A percentile compares a stretch with the other conserved stretches of the same genome.
Conservation (phyloP, 2,329 filamentous ascomycete species). For the Ceratocystis lukuohia region DNA sequence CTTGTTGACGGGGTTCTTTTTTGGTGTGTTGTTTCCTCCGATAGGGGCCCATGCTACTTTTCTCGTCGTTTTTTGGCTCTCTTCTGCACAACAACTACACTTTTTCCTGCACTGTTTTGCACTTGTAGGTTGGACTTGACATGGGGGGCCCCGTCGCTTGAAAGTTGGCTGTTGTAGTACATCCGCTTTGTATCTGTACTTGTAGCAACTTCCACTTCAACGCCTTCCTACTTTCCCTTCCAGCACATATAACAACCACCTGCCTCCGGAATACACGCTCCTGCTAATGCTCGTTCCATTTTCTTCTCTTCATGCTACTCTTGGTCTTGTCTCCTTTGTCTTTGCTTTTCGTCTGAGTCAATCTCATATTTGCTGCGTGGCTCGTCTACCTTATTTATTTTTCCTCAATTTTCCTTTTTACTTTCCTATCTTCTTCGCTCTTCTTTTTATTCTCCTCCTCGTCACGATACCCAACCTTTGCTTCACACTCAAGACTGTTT, state of each 20-base stretch:
- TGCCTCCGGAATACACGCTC: not conserved
- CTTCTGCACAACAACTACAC: too few species aligned
- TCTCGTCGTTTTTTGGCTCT: not conserved
- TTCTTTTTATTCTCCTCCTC: not conserved
- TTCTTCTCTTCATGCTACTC: not conserved
- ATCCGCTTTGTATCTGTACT: not conserved
- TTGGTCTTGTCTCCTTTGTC: not conserved
- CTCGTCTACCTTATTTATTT: not conserved
- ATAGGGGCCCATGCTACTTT: not conserved
- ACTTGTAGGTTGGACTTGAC: not conserved
- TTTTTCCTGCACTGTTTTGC: not conserved
- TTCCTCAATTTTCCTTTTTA: not conserved
- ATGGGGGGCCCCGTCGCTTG: not conserved
- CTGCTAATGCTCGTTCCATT: too few species aligned
- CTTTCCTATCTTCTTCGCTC: not conserved
- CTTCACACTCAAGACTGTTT: too few species aligned
- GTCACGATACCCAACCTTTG: too few species aligned
- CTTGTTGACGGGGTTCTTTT: slow-evolving; percentile 3
- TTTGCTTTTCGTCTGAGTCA: slow-evolving; percentile 4
- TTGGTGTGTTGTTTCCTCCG: slow-evolving; percentile 6
- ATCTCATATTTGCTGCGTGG: not conserved
- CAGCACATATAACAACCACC: not conserved
- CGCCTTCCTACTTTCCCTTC: not conserved
- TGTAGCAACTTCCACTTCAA: not conserved
- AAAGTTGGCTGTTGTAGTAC: not conserved